These are phyloP conservation scores for Aspergillus clavatus DNA, from an alignment of 2,329 filamentous ascomycete species.

Conservation along the genomic window DNA sequence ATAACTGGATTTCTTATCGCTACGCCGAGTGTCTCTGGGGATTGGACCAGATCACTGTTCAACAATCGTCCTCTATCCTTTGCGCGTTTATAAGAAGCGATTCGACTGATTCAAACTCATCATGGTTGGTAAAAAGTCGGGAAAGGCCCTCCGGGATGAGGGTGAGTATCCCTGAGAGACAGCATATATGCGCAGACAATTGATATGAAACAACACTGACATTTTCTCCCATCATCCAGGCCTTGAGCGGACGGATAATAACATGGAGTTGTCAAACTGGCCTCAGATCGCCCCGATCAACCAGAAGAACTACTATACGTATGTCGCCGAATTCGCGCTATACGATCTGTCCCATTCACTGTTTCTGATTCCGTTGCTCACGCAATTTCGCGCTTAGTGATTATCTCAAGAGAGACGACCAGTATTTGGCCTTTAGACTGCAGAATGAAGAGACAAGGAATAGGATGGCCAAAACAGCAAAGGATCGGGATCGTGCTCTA, in stretches of 20 bases:
- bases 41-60: not conserved
- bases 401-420: conserved; percentile 97
- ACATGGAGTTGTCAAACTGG: conserved; percentile 93
- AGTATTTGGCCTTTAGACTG: conserved; percentile 81
- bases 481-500: conserved; percentile 80
- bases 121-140: conserved; percentile 65
- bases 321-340: conserved; percentile 32
- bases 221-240: conserved; percentile 50
- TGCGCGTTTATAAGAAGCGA: not conserved
- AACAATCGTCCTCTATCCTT: not conserved
- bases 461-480: conserved; percentile 75
- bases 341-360: not conserved
- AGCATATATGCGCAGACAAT: not conserved
- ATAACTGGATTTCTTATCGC: too few relatives aligned
- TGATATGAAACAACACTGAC: conserved; percentile 8
- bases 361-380: conserved; percentile 8
- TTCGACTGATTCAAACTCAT: conserved; percentile 14
- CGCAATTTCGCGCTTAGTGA: conserved; percentile 54
- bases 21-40: not conserved
- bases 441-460: conserved; percentile 84
- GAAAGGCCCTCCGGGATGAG: conserved; percentile 59
- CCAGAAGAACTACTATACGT: conserved; percentile 99
- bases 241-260: conserved; percentile 94
- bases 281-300: conserved; percentile 91
- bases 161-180: conserved; percentile 27